These are phyloP conservation scores for Colletotrichum tropicicola DNA, from an alignment of 2,329 filamentous ascomycete genomes.

Conservation along the genomic window DNA sequence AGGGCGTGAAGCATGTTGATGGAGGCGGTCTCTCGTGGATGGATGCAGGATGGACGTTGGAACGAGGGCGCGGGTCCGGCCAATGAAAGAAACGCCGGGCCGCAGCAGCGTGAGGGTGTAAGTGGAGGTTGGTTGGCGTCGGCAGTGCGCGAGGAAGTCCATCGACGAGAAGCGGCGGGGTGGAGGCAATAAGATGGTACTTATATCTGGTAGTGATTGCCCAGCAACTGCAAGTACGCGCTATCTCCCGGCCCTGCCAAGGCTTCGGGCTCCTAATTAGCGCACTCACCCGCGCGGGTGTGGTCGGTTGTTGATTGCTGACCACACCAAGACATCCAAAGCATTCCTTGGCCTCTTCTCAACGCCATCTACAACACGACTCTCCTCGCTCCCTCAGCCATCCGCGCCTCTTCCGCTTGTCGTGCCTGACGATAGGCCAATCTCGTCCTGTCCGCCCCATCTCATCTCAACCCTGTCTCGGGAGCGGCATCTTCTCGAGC, in stretches of 20 bases:
- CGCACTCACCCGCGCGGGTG: constrained; percentile 16
- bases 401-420: constrained; percentile 8
- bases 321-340: background rate
- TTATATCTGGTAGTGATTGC: background rate
- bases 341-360: constrained; percentile 8
- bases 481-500: constrained; percentile 23
- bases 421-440: background rate
- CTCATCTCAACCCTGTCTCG: constrained; percentile 11
- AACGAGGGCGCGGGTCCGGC: background rate
- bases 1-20: background rate
- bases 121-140: background rate
- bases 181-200: too few relatives aligned
- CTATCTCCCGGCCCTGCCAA: background rate
- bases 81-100: constrained; percentile 5
- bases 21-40: background rate
- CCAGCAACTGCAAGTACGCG: background rate
- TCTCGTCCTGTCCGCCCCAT: background rate
- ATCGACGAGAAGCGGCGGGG: too few relatives aligned
- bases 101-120: too few relatives aligned
- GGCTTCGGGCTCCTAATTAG: background rate
- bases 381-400: background rate
- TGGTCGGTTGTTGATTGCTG: background rate
- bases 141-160: too few relatives aligned
- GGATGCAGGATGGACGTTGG: constrained; percentile 13
- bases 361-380: background rate